phyloP scores from a whole-genome alignment of 768 basidiomycete genomes.

The Hydnum rufescens region DNA sequence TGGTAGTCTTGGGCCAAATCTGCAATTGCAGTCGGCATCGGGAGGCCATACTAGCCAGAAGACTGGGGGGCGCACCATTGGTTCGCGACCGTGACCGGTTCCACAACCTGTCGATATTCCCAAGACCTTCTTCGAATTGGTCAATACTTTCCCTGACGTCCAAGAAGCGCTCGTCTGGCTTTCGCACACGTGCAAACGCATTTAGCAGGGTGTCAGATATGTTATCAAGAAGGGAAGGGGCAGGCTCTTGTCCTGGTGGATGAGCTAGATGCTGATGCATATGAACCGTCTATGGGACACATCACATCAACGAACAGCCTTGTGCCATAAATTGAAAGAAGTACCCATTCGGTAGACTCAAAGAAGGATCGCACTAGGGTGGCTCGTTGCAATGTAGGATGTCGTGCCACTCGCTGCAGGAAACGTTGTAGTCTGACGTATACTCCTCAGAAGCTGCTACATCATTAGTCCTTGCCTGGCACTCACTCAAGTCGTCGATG shows the following conservation, averaged over 20 bases:
- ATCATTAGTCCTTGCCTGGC: not conserved
- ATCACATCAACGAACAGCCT: not conserved
- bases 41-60: not conserved
- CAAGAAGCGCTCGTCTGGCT: constrained; percentile 91
- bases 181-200: constrained; percentile 86
- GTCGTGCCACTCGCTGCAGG: constrained; percentile 72
- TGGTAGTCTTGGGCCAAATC: constrained; percentile 96
- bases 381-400: constrained; percentile 84
- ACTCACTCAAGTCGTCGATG: constrained; percentile 69
- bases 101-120: constrained; percentile 61
- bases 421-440: constrained; percentile 68
- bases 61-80: constrained; percentile 38
- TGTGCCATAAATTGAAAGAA: constrained; percentile 12
- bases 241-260: constrained; percentile 66
- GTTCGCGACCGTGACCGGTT: constrained; percentile 59
- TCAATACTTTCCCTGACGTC: constrained; percentile 82
- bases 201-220: constrained; percentile 91
- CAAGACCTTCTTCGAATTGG: constrained; percentile 90
- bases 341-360: constrained; percentile 95
- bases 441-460: not conserved
- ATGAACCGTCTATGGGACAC: constrained; percentile 51
- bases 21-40: constrained; percentile 25
- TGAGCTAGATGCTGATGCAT: constrained; percentile 95
- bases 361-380: constrained; percentile 87
- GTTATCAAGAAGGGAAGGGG: constrained; percentile 74